Base-by-base conservation (phyloP, 352 stramenopile species). In the Hyaloperonospora arabidopsidis region DNA sequence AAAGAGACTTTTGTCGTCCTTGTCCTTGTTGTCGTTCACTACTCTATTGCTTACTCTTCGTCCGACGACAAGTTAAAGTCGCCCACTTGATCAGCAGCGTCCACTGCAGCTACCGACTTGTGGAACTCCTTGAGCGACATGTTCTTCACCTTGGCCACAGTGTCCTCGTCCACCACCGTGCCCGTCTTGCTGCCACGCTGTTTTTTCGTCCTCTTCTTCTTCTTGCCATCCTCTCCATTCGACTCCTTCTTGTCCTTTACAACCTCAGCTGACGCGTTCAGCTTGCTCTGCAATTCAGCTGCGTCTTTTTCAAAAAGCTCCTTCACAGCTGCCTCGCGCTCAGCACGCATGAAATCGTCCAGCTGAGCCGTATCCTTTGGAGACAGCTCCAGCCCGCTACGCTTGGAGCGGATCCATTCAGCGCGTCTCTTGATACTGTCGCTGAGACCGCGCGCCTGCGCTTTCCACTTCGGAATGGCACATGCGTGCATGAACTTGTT, bases 401-500 rank as follows among this genome's bases (percentile, higher is more conserved):
- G 91, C 69, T 97, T 96, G 13, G 76, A 76, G 41, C 90, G 86
- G 52, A 97, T 83, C 65, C 85, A 86, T 41, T 89, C 80, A 10
- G 74, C 68, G 34, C 82, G 79, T 52, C 78, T 88, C 55, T 88
- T 83, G 13, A 91, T 67, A 39, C 73, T 86, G 35, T 89, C 77
- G 22, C 63, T 66, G 5, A 92, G 57, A 12, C 76, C 80, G 45
- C 72, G 72, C 4, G 71, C 74, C 21, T 89, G 66, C n/a, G 74
- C 72, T 18, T 85, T 87, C 86, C 84, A 95, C 38, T 87, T 84
- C 12, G 84, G 67, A 21, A 95, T 67, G 17, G 72, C 63, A 39
- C 72, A 95, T 18, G 78, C 73, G 49, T 86, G 85, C 32, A 88
- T 81, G 66, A 97, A 98, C 41, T 95, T 94, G 55, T 79, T 81